These are phyloP conservation scores for Lentinula detonsa DNA, from an alignment of 768 basidiomycete species.

Conservation along the genomic window DNA sequence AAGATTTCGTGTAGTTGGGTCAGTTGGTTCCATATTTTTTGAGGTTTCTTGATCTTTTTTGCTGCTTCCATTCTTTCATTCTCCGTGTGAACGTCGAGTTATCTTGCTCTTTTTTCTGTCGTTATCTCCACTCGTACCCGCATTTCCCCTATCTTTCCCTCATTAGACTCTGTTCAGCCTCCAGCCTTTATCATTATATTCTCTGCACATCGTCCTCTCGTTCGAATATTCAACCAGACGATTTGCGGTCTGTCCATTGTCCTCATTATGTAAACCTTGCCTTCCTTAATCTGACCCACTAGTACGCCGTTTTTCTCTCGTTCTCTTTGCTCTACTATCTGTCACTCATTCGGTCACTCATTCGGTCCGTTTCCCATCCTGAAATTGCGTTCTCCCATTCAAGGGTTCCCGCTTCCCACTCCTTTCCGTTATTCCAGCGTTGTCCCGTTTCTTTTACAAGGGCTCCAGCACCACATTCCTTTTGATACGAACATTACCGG, in stretches of 20 bases:
- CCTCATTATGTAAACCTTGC: background rate
- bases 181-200: background rate
- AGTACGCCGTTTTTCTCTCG: background rate
- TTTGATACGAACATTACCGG: background rate
- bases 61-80: background rate
- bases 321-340: background rate
- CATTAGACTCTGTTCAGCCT: too few relatives aligned
- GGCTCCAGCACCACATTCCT: slow-evolving; percentile 2
- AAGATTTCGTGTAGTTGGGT: slow-evolving; percentile 2
- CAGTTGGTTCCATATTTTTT: background rate
- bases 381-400: background rate
- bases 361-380: background rate
- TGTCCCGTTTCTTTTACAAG: background rate
- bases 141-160: background rate
- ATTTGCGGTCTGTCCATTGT: background rate
- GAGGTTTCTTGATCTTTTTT: background rate
- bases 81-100: background rate
- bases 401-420: background rate
- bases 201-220: background rate
- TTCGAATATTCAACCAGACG: background rate
- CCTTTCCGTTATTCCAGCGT: background rate
- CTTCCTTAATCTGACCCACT: background rate
- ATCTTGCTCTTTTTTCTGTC: background rate
- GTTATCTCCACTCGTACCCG: background rate
- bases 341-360: background rate